Evolutionary conservation across 495 filamentous ascomycete genomes (phyloP), one percentile per base, ranked within the genome.

Genomic region (Polyplosphaeria fusca): DNA sequence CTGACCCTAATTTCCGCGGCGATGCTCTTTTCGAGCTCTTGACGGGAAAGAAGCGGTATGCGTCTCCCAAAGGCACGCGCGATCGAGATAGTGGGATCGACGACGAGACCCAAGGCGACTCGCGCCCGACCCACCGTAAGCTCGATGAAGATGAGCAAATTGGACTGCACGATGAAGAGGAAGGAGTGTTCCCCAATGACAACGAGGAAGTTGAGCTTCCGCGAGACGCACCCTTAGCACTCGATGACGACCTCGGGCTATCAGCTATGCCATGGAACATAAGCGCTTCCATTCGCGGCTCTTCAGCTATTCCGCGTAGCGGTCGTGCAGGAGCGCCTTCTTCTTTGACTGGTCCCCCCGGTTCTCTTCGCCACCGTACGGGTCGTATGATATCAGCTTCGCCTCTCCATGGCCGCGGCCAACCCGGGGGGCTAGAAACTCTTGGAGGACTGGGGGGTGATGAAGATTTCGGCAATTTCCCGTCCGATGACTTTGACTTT

Each of bases 261-360:
- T 80, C 77, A 1, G 77, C 78, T 28, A 82, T 88, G 77, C 86
- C 86, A 38, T 89, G 86, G 86, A 88, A 88, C 60, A 76, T 82
- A 60, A 80, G 74, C 19, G 78, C 80, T 23, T 86, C 84, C 2
- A 58, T 79, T 2, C 75, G 79, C 40, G 79, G 79, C 47, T 85
- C 83, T 20, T 68, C 66, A 22, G 61, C 49, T 4, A 70, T 73
- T n/a, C 74, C 52, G 32, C 63, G 42, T 13, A 58, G 65, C 22
- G 67, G 55, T 38, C 64, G 43, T 5, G 25, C 37, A 11, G 55
- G 55, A n/a, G 27, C 56, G 41, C 52, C 64, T 2, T 68, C 69
- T 32, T 71, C 68, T 27, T 46, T 73, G 24, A 70, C 66, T 4
- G 70, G 70, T 3, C 51, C 64, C 12, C 54, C 54, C 60, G 44